phyloP scores from a whole-genome alignment of 352 stramenopile genomes.

The Phytophthora fragariaefolia region DNA sequence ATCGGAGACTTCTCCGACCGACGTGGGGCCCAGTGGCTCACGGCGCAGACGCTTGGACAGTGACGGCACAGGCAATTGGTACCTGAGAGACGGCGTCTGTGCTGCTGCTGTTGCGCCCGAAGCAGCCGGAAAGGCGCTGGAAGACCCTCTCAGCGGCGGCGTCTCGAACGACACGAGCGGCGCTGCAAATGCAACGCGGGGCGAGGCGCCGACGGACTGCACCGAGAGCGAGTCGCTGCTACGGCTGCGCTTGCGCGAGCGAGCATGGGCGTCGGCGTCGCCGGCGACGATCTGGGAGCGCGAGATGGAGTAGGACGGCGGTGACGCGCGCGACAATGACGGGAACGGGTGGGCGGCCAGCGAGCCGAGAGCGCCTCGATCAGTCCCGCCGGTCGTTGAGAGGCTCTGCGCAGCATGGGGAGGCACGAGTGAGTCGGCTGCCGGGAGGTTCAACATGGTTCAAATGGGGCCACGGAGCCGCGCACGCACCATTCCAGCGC shows the following conservation, averaged over 20 bases:
- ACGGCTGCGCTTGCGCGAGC: slow-evolving; percentile 28
- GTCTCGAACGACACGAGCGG: slow-evolving; percentile 3
- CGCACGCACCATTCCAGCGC: slow-evolving; percentile 51
- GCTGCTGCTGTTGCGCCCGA: not conserved
- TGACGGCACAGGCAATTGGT: slow-evolving; percentile 17
- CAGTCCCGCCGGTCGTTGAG: slow-evolving; percentile 43
- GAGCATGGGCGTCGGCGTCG: slow-evolving; percentile 4
- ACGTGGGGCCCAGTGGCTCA: slow-evolving; percentile 53
- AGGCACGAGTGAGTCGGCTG: slow-evolving; percentile 2
- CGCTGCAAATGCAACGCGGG: slow-evolving; percentile 17
- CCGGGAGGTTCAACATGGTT: not conserved
- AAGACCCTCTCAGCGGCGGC: not conserved
- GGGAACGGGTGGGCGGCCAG: slow-evolving; percentile 19
- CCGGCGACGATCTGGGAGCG: slow-evolving; percentile 27
- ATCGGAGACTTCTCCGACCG: slow-evolving; percentile 49
- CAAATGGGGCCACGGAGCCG: not conserved
- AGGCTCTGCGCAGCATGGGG: slow-evolving; percentile 29
- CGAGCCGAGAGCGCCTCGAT: slow-evolving; percentile 37
- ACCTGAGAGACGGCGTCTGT: slow-evolving; percentile 15
- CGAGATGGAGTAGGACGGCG: slow-evolving; percentile 30
- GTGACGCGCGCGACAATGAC: slow-evolving; percentile 13
- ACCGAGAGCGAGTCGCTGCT: slow-evolving; percentile 16
- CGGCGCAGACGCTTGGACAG: slow-evolving; percentile 40
- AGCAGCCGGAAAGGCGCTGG: not conserved
- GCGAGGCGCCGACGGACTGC: not conserved